Evolutionary conservation across 176 grass and related monocot species (phyloP).

Genomic region (Rhipidocladum racemiflorum): DNA sequence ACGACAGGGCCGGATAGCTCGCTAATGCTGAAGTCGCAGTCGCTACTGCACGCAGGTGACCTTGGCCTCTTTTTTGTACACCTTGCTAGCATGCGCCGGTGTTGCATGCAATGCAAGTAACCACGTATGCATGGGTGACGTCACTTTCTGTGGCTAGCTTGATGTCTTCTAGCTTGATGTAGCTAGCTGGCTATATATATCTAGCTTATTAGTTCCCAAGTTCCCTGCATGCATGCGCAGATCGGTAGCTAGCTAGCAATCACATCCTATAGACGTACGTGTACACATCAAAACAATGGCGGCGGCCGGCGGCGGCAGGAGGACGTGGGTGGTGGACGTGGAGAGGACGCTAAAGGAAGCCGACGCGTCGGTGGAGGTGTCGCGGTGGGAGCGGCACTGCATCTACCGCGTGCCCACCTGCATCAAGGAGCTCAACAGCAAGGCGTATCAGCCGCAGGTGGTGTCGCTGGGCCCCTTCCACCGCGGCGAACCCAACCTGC

Average conservation of each 20-base stretch:
- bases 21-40: too few relatives aligned
- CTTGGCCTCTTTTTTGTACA: neutral
- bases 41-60: neutral
- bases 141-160: neutral
- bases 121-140: neutral
- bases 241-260: neutral
- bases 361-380: slow-evolving; percentile 35
- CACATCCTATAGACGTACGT: neutral
- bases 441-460: slow-evolving; percentile 67
- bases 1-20: too few relatives aligned
- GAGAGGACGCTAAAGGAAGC: slow-evolving; percentile 30
- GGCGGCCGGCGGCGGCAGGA: neutral
- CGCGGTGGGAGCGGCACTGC: slow-evolving; percentile 50
- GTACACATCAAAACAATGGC: neutral
- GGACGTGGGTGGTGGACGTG: slow-evolving; percentile 55
- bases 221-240: neutral
- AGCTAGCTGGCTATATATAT: neutral
- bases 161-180: neutral
- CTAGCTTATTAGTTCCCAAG: neutral
- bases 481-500: slow-evolving; percentile 36
- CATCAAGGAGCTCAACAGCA: slow-evolving; percentile 56
- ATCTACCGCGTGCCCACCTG: slow-evolving; percentile 72
- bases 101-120: slow-evolving; percentile 34
- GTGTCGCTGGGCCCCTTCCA: slow-evolving; percentile 80
- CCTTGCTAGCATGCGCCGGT: neutral